Evolutionary conservation across 768 basidiomycete genomes (phyloP).

Genomic region (Mrakia blollopis): DNA sequence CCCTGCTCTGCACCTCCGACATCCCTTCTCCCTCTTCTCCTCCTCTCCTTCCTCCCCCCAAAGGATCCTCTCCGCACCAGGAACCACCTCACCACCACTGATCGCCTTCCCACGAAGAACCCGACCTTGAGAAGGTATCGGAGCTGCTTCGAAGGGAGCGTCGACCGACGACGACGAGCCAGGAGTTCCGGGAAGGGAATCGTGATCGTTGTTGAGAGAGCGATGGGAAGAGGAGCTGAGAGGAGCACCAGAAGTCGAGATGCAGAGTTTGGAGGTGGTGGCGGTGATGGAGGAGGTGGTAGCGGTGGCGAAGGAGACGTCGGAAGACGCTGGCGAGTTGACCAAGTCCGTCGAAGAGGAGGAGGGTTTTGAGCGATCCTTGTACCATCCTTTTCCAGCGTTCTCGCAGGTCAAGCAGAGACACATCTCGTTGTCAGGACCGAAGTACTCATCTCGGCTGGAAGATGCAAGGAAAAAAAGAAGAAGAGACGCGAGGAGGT

Average conservation of each 20-base stretch:
- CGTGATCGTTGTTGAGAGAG: neutral
- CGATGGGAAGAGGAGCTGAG: neutral
- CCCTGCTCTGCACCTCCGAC: neutral
- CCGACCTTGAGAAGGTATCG: neutral
- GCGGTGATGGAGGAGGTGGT: neutral
- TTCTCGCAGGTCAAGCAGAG: conserved; percentile 20
- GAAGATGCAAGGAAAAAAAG: neutral
- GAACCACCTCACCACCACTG: neutral
- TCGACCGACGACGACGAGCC: neutral
- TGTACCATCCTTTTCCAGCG: neutral
- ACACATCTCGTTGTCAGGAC: neutral
- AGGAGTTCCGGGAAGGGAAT: neutral
- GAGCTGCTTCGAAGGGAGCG: neutral
- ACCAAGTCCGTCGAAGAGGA: neutral
- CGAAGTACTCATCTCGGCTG: conserved; percentile 16
- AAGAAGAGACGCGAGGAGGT: neutral
- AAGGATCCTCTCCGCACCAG: neutral
- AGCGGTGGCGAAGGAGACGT: neutral
- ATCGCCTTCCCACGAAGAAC: neutral
- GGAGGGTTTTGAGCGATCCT: neutral
- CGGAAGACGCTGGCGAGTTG: neutral
- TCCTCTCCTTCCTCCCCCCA: neutral
- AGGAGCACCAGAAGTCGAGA: neutral
- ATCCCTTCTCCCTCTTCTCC: neutral
- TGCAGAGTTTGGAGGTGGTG: neutral